phyloP scores from a whole-genome alignment of 1,139 yeast genomes.

The Yamadazyma dushanensis region DNA sequence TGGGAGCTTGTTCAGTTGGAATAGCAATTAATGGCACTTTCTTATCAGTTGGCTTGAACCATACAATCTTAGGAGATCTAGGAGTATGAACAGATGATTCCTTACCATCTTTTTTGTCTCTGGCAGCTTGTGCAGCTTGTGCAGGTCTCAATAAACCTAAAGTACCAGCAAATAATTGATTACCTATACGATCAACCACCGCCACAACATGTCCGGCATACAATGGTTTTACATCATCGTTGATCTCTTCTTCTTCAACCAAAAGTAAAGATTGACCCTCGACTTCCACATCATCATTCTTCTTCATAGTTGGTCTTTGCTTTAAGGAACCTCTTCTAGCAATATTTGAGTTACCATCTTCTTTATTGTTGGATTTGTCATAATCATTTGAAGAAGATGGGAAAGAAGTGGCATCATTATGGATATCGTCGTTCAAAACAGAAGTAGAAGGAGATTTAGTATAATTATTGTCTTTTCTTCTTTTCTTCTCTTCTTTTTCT shows the following conservation, averaged over 20 bases:
- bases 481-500: conserved; percentile 95
- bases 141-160: conserved; percentile 93
- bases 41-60: conserved; percentile 98
- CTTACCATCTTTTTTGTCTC: conserved; percentile 59
- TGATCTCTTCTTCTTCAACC: conserved; percentile 94
- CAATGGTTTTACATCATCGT: conserved; percentile 88
- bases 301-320: conserved; percentile 97
- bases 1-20: conserved; percentile 97
- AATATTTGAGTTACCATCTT: conserved; percentile 37
- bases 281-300: conserved; percentile 96
- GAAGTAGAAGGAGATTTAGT: conserved; percentile 32
- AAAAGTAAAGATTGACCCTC: conserved; percentile 92
- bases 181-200: conserved; percentile 94
- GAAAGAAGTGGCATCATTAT: conserved; percentile 66
- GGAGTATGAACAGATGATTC: conserved; percentile 50
- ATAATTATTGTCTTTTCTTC: conserved; percentile 72
- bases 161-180: conserved; percentile 92
- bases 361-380: conserved; percentile 15
- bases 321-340: conserved; percentile 88
- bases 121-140: conserved; percentile 86
- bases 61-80: conserved; percentile 86
- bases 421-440: conserved; percentile 60
- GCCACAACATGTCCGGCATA: conserved; percentile 99
- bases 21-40: conserved; percentile 97
- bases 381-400: conserved; percentile 26